These are phyloP conservation scores for Lactarius sanguifluus DNA, from an alignment of 768 basidiomycete genomes.

Conservation along the genomic window DNA sequence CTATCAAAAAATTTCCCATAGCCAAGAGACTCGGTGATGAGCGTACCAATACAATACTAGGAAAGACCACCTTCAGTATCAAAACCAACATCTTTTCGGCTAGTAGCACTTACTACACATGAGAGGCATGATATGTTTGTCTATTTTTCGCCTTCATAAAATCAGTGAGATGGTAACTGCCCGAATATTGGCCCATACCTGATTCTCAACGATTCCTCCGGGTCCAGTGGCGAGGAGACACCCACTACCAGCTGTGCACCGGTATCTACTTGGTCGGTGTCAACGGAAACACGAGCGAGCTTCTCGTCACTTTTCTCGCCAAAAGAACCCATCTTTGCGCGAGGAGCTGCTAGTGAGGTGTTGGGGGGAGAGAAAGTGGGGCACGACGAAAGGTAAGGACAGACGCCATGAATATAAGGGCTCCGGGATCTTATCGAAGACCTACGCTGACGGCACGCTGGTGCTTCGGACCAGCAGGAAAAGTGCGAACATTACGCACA, in stretches of 20 bases:
- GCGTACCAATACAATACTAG: constrained; percentile 57
- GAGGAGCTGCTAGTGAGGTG: not conserved
- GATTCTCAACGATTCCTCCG: constrained; percentile 50
- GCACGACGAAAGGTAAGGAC: not conserved
- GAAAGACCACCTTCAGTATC: constrained; percentile 10
- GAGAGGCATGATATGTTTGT: constrained; percentile 63
- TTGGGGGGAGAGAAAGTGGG: not conserved
- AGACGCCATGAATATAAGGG: constrained; percentile 1
- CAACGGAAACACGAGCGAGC: constrained; percentile 37
- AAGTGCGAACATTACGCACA: not conserved
- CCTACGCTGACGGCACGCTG: not conserved
- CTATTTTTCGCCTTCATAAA: constrained; percentile 51
- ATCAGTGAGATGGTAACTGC: constrained; percentile 30
- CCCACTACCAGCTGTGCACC: constrained; percentile 58
- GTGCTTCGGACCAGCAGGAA: not conserved
- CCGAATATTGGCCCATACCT: constrained; percentile 35
- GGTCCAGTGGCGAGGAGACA: constrained; percentile 46
- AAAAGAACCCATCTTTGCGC: constrained; percentile 17
- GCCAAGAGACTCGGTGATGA: not conserved
- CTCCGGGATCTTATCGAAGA: not conserved
- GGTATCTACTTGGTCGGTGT: constrained; percentile 56
- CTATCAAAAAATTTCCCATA: constrained; percentile 18
- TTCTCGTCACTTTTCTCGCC: constrained; percentile 25
- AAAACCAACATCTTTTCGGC: not conserved
- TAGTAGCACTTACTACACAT: constrained; percentile 65